These are phyloP conservation scores for Lecanicillium sp. DNA, from an alignment of 2,329 filamentous ascomycete genomes.

Conservation along the genomic window DNA sequence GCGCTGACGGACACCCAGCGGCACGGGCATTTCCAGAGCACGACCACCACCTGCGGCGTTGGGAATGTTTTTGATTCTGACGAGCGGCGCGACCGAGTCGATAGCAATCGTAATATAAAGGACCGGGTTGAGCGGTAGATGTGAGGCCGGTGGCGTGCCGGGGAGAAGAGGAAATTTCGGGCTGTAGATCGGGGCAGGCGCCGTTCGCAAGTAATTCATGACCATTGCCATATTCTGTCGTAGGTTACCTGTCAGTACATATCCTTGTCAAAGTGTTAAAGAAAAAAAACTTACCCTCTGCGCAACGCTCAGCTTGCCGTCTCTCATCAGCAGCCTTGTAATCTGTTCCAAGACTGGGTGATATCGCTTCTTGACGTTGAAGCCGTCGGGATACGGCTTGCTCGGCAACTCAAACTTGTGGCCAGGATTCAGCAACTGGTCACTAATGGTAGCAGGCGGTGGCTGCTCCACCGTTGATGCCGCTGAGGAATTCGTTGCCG, in stretches of 20 bases:
- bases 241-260: conserved; percentile 9
- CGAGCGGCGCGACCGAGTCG: conserved; percentile 83
- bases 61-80: conserved; percentile 68
- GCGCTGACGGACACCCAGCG: conserved; percentile 66
- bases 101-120: conserved; percentile 84
- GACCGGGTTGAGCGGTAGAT: conserved; percentile 82
- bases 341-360: conserved; percentile 79
- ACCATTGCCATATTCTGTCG: conserved; percentile 76
- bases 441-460: conserved; percentile 10
- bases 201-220: conserved; percentile 76
- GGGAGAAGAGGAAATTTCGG: conserved; percentile 64
- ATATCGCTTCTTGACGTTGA: conserved; percentile 71
- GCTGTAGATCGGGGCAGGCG: conserved; percentile 68
- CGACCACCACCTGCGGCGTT: conserved; percentile 81
- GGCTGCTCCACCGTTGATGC: background rate
- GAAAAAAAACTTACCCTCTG: conserved; percentile 57
- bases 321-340: conserved; percentile 81
- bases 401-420: conserved; percentile 71
- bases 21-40: conserved; percentile 73
- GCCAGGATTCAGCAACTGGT: conserved; percentile 35
- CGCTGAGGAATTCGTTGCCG: conserved; percentile 1
- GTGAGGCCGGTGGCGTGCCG: conserved; percentile 64
- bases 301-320: conserved; percentile 86
- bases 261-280: background rate
- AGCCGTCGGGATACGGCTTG: conserved; percentile 52